These are phyloP conservation scores for Candida lessepsii DNA, from an alignment of 805 yeast species.

Conservation along the genomic window DNA sequence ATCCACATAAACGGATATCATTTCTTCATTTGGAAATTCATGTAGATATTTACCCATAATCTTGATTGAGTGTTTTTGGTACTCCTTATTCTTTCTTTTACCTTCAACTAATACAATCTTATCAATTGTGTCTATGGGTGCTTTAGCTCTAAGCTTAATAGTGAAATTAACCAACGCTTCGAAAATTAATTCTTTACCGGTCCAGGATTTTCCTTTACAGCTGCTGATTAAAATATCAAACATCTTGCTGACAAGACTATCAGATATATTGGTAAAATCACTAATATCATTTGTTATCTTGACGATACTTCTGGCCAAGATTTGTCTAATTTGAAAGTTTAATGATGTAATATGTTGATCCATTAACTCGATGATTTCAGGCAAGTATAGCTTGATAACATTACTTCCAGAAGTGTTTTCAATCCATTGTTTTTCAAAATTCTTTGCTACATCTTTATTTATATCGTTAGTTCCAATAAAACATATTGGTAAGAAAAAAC, in stretches of 20 bases:
- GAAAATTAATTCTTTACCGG: constrained; percentile 77
- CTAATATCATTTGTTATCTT: constrained; percentile 47
- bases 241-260: constrained; percentile 26
- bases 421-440: constrained; percentile 69
- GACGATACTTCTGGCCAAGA: constrained; percentile 66
- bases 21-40: constrained; percentile 32
- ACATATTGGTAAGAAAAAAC: constrained; percentile 72
- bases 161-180: constrained; percentile 65
- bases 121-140: constrained; percentile 36
- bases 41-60: constrained; percentile 51
- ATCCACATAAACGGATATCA: constrained; percentile 38
- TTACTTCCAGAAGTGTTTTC: constrained; percentile 78
- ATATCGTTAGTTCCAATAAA: constrained; percentile 75
- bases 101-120: constrained; percentile 58
- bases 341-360: constrained; percentile 51
- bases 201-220: constrained; percentile 78
- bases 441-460: constrained; percentile 40
- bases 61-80: constrained; percentile 56
- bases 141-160: constrained; percentile 42
- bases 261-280: constrained; percentile 24
- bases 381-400: constrained; percentile 64
- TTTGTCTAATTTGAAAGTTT: constrained; percentile 63
- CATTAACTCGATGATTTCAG: constrained; percentile 62
- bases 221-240: constrained; percentile 58
- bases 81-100: constrained; percentile 61